Evolutionary conservation across 208 protist genomes (phyloP).

Genomic region (Trypanosoma congolense): DNA sequence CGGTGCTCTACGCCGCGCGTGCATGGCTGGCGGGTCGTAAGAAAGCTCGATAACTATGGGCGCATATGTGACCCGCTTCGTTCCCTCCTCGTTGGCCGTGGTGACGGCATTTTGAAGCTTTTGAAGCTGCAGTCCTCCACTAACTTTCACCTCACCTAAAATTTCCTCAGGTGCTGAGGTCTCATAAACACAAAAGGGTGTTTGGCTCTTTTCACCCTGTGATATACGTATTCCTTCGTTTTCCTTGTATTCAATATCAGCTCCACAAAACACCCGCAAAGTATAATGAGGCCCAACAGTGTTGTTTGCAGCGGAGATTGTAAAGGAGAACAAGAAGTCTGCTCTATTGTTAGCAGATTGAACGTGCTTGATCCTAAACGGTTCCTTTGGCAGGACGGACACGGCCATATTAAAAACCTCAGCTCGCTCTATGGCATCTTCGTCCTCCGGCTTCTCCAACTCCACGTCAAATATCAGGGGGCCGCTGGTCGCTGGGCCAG

Average conservation of each 20-base stretch:
- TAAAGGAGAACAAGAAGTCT: slow-evolving; percentile 15
- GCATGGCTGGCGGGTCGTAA: slow-evolving; percentile 1
- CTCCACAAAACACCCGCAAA: slow-evolving; percentile 29
- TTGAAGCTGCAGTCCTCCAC: slow-evolving; percentile 7
- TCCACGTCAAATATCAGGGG: slow-evolving; percentile 63
- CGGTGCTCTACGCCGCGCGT: background rate
- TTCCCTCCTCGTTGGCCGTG: background rate
- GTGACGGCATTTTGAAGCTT: slow-evolving; percentile 3
- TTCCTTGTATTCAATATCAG: slow-evolving; percentile 26
- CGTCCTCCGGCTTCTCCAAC: slow-evolving; percentile 37
- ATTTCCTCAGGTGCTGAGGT: slow-evolving; percentile 7
- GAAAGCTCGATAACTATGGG: slow-evolving; percentile 28
- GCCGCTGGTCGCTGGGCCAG: slow-evolving; percentile 24
- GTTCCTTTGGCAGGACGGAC: slow-evolving; percentile 28
- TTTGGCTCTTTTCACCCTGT: slow-evolving; percentile 22
- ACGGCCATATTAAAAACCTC: slow-evolving; percentile 38
- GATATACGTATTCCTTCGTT: slow-evolving; percentile 29
- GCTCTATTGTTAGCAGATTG: background rate
- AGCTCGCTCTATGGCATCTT: slow-evolving; percentile 34
- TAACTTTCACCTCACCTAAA: slow-evolving; percentile 4
- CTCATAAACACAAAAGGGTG: slow-evolving; percentile 25
- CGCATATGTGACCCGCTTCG: slow-evolving; percentile 16
- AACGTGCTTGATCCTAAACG: slow-evolving; percentile 22
- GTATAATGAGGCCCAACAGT: slow-evolving; percentile 9
- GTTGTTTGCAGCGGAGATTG: background rate